These are phyloP conservation scores for Prunus yedoensis DNA, from an alignment of 331 rosid genomes.

Conservation along the genomic window DNA sequence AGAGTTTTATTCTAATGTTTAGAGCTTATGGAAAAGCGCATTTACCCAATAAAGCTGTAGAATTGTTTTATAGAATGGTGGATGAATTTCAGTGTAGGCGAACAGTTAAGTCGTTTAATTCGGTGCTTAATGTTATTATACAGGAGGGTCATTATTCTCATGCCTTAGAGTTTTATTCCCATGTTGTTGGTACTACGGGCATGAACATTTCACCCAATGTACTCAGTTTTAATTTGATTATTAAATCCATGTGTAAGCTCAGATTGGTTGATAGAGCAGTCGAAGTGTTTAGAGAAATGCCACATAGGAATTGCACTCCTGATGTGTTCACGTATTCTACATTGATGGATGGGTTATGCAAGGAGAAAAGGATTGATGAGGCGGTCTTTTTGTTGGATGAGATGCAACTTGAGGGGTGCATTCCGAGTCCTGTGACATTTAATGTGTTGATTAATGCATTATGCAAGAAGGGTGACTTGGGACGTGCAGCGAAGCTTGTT, in stretches of 20 bases:
- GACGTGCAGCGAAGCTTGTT: constrained; percentile 70
- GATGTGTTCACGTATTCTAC: constrained; percentile 75
- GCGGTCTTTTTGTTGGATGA: constrained; percentile 73
- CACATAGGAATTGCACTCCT: constrained; percentile 53
- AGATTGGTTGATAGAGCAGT: constrained; percentile 77
- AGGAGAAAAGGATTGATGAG: constrained; percentile 71
- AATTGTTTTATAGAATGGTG: constrained; percentile 73
- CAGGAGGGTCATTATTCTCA: constrained; percentile 50
- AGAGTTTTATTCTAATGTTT: constrained; percentile 57
- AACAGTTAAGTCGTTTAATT: constrained; percentile 76
- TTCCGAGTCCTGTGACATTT: constrained; percentile 57
- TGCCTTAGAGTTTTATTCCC: constrained; percentile 58
- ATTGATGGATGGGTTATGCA: constrained; percentile 88
- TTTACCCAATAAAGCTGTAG: constrained; percentile 65
- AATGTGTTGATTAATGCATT: constrained; percentile 79
- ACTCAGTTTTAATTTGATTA: constrained; percentile 79
- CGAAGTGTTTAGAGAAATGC: constrained; percentile 69
- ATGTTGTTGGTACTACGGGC: constrained; percentile 31
- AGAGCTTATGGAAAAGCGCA: constrained; percentile 87
- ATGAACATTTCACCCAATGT: constrained; percentile 54
- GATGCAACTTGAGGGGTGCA: constrained; percentile 81
- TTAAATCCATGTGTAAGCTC: constrained; percentile 79
- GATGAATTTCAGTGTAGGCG: constrained; percentile 70
- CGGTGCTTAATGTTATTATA: constrained; percentile 83
- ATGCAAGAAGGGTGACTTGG: constrained; percentile 79